Percentiles rank a stretch among this genome's conserved stretches.
Evolutionary conservation across 164 flowering plant genomes (phyloP).

Genomic region (Umbellularia californica): DNA sequence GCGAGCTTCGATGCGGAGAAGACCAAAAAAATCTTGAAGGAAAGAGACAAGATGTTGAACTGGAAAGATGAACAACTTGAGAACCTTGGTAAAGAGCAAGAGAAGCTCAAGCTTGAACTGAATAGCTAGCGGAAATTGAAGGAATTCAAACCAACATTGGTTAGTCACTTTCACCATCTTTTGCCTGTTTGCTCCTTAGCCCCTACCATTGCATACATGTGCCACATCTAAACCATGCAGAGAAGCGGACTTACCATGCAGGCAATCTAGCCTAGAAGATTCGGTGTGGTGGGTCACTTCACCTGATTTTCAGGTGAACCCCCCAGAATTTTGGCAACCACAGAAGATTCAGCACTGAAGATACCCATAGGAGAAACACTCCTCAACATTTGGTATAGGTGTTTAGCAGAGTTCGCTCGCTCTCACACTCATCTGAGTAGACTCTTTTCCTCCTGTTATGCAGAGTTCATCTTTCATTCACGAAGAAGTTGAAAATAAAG

Average conservation of each 20-base stretch:
- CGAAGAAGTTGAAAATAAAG: slow-evolving; percentile 57
- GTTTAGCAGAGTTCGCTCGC: background rate
- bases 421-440: background rate
- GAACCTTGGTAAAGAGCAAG: slow-evolving; percentile 48
- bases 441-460: slow-evolving; percentile 51
- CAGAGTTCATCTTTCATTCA: slow-evolving; percentile 29
- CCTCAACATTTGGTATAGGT: no score
- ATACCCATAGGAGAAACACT: no score
- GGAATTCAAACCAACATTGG: slow-evolving; percentile 93
- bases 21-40: slow-evolving; percentile 67
- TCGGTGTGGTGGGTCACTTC: no score
- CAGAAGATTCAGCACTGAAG: no score
- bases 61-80: slow-evolving; percentile 64
- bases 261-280: no score
- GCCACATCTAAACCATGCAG: no score
- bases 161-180: slow-evolving; percentile 18
- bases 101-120: slow-evolving; percentile 69
- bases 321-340: no score
- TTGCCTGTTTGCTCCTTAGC: background rate
- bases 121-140: slow-evolving; percentile 87
- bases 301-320: background rate
- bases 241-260: no score
- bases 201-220: no score
- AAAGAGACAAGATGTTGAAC: slow-evolving; percentile 50
- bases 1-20: slow-evolving; percentile 69